Conservation (phyloP, 257 asterid genomes). For the Gardenia jasminoides region DNA sequence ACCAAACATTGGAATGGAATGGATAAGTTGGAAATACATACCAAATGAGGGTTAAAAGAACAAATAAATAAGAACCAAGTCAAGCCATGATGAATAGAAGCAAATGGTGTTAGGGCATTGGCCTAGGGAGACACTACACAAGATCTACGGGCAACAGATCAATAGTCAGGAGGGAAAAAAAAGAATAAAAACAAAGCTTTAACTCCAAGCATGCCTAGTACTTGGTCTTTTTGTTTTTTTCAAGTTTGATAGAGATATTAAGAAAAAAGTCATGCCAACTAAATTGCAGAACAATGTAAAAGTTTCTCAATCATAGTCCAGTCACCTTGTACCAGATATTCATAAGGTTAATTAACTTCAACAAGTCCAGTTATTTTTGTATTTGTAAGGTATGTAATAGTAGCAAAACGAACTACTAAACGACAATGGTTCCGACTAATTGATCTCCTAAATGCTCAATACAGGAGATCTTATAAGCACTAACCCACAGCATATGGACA, state of each 20-base stretch:
- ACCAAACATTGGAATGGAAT: too few species aligned
- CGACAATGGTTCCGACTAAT: background rate
- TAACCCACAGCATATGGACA: background rate
- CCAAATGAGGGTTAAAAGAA: too few species aligned
- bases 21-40: too few species aligned
- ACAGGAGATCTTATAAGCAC: background rate
- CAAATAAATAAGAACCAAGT: background rate
- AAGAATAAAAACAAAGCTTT: background rate
- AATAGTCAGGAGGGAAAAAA: background rate
- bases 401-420: conserved; percentile 7
- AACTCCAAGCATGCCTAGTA: background rate
- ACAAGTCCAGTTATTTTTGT: background rate
- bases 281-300: background rate
- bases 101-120: background rate
- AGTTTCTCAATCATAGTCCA: background rate
- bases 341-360: background rate
- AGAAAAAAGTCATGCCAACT: background rate
- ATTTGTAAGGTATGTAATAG: background rate
- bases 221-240: background rate
- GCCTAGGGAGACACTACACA: background rate
- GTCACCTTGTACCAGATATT: background rate
- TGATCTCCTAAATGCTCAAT: background rate
- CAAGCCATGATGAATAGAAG: background rate
- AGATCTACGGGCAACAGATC: background rate
- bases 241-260: background rate